These are phyloP conservation scores for Citrus hindsii DNA, from an alignment of 345 rosid genomes.

Conservation along the genomic window DNA sequence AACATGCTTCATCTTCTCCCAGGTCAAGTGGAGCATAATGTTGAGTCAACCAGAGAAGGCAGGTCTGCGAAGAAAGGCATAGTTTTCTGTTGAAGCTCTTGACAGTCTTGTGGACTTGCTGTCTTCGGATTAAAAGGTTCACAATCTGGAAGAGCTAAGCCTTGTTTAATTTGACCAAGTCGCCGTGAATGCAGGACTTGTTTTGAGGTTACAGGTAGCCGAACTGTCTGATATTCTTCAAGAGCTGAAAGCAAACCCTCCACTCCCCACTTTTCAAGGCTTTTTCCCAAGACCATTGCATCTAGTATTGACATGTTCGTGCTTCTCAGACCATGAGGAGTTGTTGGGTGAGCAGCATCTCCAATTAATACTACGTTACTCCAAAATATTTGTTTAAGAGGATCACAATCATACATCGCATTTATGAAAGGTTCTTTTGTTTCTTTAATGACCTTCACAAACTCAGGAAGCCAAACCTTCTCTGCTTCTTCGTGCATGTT, in stretches of 20 bases:
- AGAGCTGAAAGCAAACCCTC: slow-evolving; percentile 50
- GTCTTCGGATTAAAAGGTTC: slow-evolving; percentile 30
- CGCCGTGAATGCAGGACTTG: slow-evolving; percentile 40
- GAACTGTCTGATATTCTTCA: slow-evolving; percentile 57
- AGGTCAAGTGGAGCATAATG: slow-evolving; percentile 3
- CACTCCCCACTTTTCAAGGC: slow-evolving; percentile 50
- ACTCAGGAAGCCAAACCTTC: slow-evolving; percentile 60
- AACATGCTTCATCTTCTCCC: background rate
- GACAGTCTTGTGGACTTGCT: slow-evolving; percentile 30
- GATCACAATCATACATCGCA: slow-evolving; percentile 69
- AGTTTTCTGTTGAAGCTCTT: slow-evolving; percentile 46
- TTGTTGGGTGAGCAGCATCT: slow-evolving; percentile 84
- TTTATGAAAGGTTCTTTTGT: slow-evolving; percentile 83
- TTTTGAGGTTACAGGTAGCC: slow-evolving; percentile 55
- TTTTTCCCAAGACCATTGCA: slow-evolving; percentile 62
- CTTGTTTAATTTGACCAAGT: slow-evolving; percentile 57
- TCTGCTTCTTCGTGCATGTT: slow-evolving; percentile 64
- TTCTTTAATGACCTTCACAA: slow-evolving; percentile 53
- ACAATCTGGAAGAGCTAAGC: slow-evolving; percentile 38
- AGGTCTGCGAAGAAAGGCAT: slow-evolving; percentile 54
- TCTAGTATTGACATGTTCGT: slow-evolving; percentile 83
- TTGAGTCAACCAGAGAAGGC: slow-evolving; percentile 27
- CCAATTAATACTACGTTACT: slow-evolving; percentile 58
- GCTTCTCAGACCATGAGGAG: slow-evolving; percentile 78
- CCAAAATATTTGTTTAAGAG: slow-evolving; percentile 48